Percentiles rank a stretch among this genome's conserved stretches.
phyloP scores from a whole-genome alignment of 2,329 filamentous ascomycete genomes.

The Thielaviopsis euricoi region DNA sequence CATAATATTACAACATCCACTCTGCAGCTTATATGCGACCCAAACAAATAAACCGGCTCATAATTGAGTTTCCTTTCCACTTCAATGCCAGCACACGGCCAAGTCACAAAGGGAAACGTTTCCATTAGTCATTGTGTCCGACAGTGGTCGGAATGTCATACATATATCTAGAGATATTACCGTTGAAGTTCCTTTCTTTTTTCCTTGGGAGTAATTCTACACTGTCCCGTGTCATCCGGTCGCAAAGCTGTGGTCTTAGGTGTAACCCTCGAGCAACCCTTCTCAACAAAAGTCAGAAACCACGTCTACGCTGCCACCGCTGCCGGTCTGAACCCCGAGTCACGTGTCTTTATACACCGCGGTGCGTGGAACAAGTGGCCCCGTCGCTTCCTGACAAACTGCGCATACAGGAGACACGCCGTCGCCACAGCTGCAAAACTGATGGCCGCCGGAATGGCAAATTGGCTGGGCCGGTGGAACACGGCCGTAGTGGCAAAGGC shows the following conservation, averaged over 20 bases:
- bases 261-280: neutral
- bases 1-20: neutral
- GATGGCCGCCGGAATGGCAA: conserved; percentile 44
- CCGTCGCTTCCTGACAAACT: conserved; percentile 18
- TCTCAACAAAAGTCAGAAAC: neutral
- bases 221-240: neutral
- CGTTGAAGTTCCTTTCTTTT: too few relatives aligned
- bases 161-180: too few relatives aligned
- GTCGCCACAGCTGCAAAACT: conserved; percentile 33
- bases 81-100: neutral
- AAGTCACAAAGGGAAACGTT: neutral
- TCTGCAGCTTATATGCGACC: neutral
- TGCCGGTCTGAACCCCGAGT: neutral
- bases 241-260: too few relatives aligned
- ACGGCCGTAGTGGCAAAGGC: conserved; percentile 50
- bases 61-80: neutral
- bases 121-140: neutral
- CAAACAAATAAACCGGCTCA: neutral
- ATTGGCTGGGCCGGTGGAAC: conserved; percentile 45
- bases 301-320: neutral
- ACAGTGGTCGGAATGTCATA: neutral
- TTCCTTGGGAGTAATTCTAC: neutral
- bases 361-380: conserved; percentile 20
- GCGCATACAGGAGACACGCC: conserved; percentile 18
- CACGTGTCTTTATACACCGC: conserved; percentile 7